Percentiles rank a stretch among this genome's conserved stretches.
phyloP scores from a whole-genome alignment of 2,329 filamentous ascomycete genomes.

The Berkeleyomyces rouxiae region DNA sequence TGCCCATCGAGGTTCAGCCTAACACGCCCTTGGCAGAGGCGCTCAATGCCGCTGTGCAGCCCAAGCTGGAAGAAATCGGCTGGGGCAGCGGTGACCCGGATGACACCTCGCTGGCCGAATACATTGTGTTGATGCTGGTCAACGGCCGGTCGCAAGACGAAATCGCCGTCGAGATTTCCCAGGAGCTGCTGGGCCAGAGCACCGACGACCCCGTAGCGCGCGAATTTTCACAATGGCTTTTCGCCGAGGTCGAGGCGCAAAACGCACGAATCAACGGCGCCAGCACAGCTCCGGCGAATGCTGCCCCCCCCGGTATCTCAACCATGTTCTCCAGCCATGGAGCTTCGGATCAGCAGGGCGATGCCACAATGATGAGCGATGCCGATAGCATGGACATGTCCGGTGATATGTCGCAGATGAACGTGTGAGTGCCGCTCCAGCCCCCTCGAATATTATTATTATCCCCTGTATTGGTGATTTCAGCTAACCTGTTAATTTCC shows the following conservation, averaged over 20 bases:
- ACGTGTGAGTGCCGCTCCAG: constrained; percentile 34
- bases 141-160: constrained; percentile 88
- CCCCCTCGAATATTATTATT: neutral
- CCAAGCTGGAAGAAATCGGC: constrained; percentile 81
- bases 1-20: constrained; percentile 62
- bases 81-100: constrained; percentile 69
- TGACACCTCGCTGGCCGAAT: constrained; percentile 77
- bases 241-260: constrained; percentile 60
- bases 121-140: constrained; percentile 91
- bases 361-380: neutral
- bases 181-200: constrained; percentile 66
- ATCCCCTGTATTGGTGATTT: neutral
- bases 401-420: constrained; percentile 26
- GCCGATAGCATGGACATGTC: constrained; percentile 12
- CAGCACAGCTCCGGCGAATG: neutral
- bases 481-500: constrained; percentile 13
- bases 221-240: constrained; percentile 86
- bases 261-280: constrained; percentile 43
- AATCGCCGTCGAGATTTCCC: constrained; percentile 73
- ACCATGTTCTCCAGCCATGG: neutral
- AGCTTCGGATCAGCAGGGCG: neutral
- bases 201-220: constrained; percentile 69
- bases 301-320: neutral
- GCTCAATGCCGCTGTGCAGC: constrained; percentile 66
- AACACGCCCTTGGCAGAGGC: constrained; percentile 74